These are phyloP conservation scores for Aspergillus novoparasiticus DNA, from an alignment of 2,329 filamentous ascomycete species.

Conservation along the genomic window DNA sequence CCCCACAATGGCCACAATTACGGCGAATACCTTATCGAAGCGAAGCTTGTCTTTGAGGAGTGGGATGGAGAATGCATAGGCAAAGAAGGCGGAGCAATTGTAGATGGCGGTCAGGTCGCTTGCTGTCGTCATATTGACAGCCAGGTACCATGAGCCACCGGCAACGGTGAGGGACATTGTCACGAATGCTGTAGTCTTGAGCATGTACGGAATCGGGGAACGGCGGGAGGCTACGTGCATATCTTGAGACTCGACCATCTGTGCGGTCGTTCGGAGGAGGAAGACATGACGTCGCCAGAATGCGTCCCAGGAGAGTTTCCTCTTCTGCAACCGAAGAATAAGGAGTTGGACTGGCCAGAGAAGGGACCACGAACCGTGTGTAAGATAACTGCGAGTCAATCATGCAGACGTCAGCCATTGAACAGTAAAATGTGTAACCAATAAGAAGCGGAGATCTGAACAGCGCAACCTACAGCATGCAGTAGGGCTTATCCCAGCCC, in stretches of 20 bases:
- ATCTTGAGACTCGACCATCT: constrained; percentile 83
- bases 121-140: constrained; percentile 88
- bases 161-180: constrained; percentile 86
- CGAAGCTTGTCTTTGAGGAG: constrained; percentile 82
- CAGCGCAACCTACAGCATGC: constrained; percentile 74
- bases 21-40: constrained; percentile 81
- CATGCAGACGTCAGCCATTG: not conserved
- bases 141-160: constrained; percentile 92
- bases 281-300: constrained; percentile 80
- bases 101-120: constrained; percentile 97
- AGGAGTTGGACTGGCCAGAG: constrained; percentile 85
- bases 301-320: constrained; percentile 73
- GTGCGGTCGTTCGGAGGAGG: constrained; percentile 66
- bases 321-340: constrained; percentile 77
- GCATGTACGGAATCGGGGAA: constrained; percentile 70
- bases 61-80: constrained; percentile 93
- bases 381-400: constrained; percentile 65
- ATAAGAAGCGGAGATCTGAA: not conserved
- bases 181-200: constrained; percentile 76
- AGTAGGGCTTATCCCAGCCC: constrained; percentile 98
- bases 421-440: too few relatives aligned
- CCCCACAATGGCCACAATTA: constrained; percentile 81
- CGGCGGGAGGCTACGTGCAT: constrained; percentile 60
- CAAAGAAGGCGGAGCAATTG: constrained; percentile 98
- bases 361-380: constrained; percentile 89